These are phyloP conservation scores for Baeospora myosura DNA, from an alignment of 1,284 basidiomycete genomes.

Conservation along the genomic window DNA sequence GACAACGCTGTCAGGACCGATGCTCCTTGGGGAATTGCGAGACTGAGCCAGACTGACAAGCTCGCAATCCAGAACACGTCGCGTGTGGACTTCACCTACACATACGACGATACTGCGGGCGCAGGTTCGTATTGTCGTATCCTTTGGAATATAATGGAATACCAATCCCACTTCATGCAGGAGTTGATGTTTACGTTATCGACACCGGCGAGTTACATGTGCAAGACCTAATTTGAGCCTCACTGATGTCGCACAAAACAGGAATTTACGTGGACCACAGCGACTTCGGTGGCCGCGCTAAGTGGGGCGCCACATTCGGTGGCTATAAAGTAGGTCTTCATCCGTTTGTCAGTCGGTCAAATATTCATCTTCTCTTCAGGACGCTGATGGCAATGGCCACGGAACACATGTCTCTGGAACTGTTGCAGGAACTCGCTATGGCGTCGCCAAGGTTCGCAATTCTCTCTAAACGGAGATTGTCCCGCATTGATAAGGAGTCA, in stretches of 20 bases:
- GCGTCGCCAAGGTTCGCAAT: constrained; percentile 98
- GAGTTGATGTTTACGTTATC: constrained; percentile 83
- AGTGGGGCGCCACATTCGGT: constrained; percentile 84
- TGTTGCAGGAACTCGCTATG: constrained; percentile 74
- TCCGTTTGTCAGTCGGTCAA: too few relatives aligned
- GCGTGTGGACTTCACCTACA: constrained; percentile 23
- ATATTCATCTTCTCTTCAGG: too few relatives aligned
- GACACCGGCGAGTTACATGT: too few relatives aligned
- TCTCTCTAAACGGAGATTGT: too few relatives aligned
- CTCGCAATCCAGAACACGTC: constrained; percentile 5
- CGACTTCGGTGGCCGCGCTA: constrained; percentile 85
- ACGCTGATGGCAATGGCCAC: constrained; percentile 70
- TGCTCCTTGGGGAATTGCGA: constrained; percentile 29
- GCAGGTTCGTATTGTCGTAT: constrained; percentile 28
- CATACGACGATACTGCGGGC: constrained; percentile 23
- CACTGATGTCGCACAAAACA: too few relatives aligned
- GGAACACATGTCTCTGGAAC: constrained; percentile 83
- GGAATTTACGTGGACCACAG: constrained; percentile 76
- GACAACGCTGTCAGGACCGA: constrained; percentile 15
- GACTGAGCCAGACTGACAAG: constrained; percentile 21
- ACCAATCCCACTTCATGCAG: constrained; percentile 36
- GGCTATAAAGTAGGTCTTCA: constrained; percentile 63
- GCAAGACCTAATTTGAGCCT: too few relatives aligned
- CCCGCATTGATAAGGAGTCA: too few relatives aligned
- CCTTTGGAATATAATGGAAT: constrained; percentile 27